Evolutionary conservation across 1,284 basidiomycete species (phyloP).

Genomic region (Neonothopanus nambi): DNA sequence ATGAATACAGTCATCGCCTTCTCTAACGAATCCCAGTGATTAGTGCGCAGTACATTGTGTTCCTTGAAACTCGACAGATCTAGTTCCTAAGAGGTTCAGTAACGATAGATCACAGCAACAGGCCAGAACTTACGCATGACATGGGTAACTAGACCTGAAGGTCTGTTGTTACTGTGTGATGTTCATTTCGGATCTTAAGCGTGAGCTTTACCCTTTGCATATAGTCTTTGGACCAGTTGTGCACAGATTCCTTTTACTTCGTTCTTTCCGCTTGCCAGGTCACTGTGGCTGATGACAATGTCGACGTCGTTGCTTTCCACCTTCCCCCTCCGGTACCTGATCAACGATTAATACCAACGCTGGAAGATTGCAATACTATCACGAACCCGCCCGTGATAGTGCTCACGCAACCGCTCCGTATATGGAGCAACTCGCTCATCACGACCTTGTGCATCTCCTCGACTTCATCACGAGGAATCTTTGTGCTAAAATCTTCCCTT

Average conservation of each 20-base stretch:
- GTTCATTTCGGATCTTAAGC: background rate
- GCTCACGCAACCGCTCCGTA: slow-evolving; percentile 62
- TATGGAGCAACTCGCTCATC: slow-evolving; percentile 51
- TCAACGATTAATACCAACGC: slow-evolving; percentile 1
- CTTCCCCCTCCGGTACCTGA: slow-evolving; percentile 78
- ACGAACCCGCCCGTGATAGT: slow-evolving; percentile 74
- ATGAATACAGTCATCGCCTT: slow-evolving; percentile 70
- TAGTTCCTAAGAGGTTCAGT: slow-evolving; percentile 21
- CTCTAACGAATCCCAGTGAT: slow-evolving; percentile 67
- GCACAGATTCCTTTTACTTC: slow-evolving; percentile 52
- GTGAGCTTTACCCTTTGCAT: slow-evolving; percentile 44
- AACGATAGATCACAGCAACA: slow-evolving; percentile 3
- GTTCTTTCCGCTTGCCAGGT: slow-evolving; percentile 38
- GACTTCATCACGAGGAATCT: slow-evolving; percentile 67
- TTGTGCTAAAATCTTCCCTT: slow-evolving; percentile 48
- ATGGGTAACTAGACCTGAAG: slow-evolving; percentile 61
- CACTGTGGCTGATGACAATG: slow-evolving; percentile 72
- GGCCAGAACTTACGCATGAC: slow-evolving; percentile 57
- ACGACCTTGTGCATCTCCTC: slow-evolving; percentile 64
- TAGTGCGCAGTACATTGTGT: slow-evolving; percentile 51
- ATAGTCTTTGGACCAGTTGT: slow-evolving; percentile 51
- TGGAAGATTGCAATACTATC: background rate
- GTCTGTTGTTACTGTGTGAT: too few relatives aligned
- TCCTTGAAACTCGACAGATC: slow-evolving; percentile 61
- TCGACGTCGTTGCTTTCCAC: slow-evolving; percentile 74